Evolutionary conservation across 1,284 basidiomycete genomes (phyloP).

Genomic region (Puccinia coronata): DNA sequence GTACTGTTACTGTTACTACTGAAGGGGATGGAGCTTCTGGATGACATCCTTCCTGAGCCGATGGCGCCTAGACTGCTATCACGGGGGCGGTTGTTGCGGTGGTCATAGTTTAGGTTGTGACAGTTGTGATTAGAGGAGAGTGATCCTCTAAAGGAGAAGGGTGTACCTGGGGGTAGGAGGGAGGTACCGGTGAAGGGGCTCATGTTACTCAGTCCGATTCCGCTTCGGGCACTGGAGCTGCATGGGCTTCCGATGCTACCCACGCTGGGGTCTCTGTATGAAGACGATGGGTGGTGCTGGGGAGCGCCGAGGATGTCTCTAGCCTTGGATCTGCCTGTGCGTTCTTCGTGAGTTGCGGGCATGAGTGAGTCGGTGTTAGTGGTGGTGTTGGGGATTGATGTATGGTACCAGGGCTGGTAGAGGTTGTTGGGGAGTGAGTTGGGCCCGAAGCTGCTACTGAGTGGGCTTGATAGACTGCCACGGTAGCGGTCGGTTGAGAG

Average conservation of each 20-base stretch:
- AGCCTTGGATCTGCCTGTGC: conserved; percentile 37
- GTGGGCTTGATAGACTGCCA: conserved; percentile 20
- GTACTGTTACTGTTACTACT: no score
- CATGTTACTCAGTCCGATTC: conserved; percentile 56
- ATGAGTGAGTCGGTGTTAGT: neutral
- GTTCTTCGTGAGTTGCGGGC: conserved; percentile 1
- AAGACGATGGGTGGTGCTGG: neutral
- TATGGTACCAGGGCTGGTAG: conserved; percentile 46
- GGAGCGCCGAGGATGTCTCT: conserved; percentile 42
- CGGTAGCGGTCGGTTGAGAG: conserved; percentile 17
- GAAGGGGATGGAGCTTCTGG: conserved; percentile 15
- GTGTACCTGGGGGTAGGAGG: conserved; percentile 46
- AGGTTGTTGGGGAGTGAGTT: conserved; percentile 36
- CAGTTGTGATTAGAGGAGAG: neutral
- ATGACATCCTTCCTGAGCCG: conserved; percentile 32
- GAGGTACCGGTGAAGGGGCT: conserved; percentile 55
- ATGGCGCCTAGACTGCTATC: conserved; percentile 49
- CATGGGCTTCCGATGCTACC: conserved; percentile 46
- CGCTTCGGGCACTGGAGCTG: conserved; percentile 42
- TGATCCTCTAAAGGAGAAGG: conserved; percentile 10
- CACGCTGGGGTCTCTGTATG: conserved; percentile 37
- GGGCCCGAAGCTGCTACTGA: conserved; percentile 28
- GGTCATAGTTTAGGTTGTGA: conserved; percentile 24
- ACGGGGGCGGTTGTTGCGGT: conserved; percentile 27
- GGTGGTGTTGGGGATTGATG: no score